These are phyloP conservation scores for Gracilariopsis chorda DNA, from an alignment of 23 red algal species.

Conservation along the genomic window DNA sequence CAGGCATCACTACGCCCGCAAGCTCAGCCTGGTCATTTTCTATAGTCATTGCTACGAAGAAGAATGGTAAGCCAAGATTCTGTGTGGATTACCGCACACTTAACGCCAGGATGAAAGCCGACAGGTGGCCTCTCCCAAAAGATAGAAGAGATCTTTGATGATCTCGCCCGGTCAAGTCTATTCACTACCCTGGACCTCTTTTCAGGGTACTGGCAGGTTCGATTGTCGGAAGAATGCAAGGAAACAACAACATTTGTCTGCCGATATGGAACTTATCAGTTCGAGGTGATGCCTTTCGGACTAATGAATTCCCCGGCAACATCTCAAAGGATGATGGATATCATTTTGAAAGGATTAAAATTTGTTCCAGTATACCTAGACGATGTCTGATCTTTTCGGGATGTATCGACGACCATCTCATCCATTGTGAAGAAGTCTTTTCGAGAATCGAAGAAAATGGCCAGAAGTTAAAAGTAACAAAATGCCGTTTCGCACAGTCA, in stretches of 20 bases:
- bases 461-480: background rate
- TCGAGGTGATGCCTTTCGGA: slow-evolving; percentile 9
- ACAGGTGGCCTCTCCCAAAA: background rate
- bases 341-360: background rate
- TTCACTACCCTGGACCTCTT: background rate
- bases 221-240: background rate
- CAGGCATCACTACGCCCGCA: background rate
- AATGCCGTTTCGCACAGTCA: background rate
- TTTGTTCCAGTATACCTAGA: background rate
- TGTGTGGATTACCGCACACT: slow-evolving; percentile 22
- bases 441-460: background rate
- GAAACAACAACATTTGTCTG: background rate
- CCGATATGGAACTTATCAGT: slow-evolving; percentile 5
- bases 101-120: background rate
- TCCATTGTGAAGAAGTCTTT: background rate
- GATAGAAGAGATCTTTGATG: background rate
- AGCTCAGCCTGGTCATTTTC: background rate
- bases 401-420: background rate
- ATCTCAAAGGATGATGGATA: slow-evolving; percentile 3
- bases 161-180: background rate
- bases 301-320: background rate
- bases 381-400: background rate
- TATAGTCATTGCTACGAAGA: slow-evolving; percentile 16
- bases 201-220: background rate
- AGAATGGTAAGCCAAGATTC: slow-evolving; percentile 2